Conservation (phyloP, 257 asterid species). For the Penstemon eatonii region DNA sequence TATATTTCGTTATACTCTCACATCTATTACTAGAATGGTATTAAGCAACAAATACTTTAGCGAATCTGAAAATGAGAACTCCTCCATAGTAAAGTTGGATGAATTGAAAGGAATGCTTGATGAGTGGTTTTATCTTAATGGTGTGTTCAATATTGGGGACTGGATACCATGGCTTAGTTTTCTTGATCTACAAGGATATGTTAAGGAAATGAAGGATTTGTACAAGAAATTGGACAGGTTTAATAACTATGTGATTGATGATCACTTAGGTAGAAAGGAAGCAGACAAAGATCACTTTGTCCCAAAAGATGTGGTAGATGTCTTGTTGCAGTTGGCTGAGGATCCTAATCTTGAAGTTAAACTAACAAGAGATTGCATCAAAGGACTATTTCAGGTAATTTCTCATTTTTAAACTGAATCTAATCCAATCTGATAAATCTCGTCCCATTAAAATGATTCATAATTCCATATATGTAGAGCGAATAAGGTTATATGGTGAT, state of each 20-base stretch:
- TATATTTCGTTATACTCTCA: not conserved
- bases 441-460: too few relatives aligned
- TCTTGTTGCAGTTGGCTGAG: conserved; percentile 1
- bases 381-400: conserved; percentile 5
- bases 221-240: conserved; percentile 5
- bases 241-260: not conserved
- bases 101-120: not conserved
- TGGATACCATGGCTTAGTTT: not conserved
- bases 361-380: conserved; percentile 1
- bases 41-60: not conserved
- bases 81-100: not conserved
- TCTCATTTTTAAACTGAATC: not conserved
- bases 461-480: conserved; percentile 23
- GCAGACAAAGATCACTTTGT: not conserved
- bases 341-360: conserved; percentile 11
- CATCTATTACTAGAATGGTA: not conserved
- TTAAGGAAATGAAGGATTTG: conserved; percentile 11
- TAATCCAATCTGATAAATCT: too few relatives aligned
- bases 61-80: not conserved
- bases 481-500: not conserved
- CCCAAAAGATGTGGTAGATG: conserved; percentile 8
- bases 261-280: not conserved
- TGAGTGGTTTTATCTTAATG: not conserved
- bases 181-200: not conserved
- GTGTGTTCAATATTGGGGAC: not conserved